phyloP scores from a whole-genome alignment of 768 basidiomycete genomes.

The Heimioporus sp. region DNA sequence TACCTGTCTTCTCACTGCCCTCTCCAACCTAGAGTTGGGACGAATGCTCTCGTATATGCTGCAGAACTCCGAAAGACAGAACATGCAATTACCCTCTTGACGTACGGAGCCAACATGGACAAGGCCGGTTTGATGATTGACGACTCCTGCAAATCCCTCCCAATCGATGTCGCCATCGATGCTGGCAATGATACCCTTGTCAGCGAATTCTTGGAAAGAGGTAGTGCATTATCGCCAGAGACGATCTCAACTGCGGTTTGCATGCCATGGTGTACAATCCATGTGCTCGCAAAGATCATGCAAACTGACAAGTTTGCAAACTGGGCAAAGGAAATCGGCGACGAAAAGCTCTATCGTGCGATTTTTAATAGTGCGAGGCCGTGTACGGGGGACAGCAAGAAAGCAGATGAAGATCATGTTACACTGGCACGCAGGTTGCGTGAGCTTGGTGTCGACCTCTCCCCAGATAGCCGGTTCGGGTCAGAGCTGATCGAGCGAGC shows the following conservation, averaged over 20 bases:
- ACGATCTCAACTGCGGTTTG: background rate
- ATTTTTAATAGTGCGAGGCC: conserved; percentile 5
- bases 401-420: background rate
- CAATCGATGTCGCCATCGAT: conserved; percentile 1
- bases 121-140: background rate
- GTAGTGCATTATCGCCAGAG: background rate
- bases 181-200: background rate
- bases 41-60: conserved; percentile 10
- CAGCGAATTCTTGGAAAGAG: background rate
- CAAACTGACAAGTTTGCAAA: background rate
- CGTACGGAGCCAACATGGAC: background rate
- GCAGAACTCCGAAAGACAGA: conserved; percentile 1
- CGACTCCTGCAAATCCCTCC: background rate
- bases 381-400: background rate
- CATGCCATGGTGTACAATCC: conserved; percentile 4
- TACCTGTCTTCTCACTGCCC: background rate
- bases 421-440: background rate
- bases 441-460: background rate
- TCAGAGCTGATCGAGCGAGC: background rate
- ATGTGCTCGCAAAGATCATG: background rate
- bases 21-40: conserved; percentile 1
- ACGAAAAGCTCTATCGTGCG: background rate
- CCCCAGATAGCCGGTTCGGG: background rate
- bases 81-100: background rate
- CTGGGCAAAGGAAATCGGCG: background rate